phyloP scores from a whole-genome alignment of 1,284 basidiomycete genomes.

The Porogramme epimiltina region DNA sequence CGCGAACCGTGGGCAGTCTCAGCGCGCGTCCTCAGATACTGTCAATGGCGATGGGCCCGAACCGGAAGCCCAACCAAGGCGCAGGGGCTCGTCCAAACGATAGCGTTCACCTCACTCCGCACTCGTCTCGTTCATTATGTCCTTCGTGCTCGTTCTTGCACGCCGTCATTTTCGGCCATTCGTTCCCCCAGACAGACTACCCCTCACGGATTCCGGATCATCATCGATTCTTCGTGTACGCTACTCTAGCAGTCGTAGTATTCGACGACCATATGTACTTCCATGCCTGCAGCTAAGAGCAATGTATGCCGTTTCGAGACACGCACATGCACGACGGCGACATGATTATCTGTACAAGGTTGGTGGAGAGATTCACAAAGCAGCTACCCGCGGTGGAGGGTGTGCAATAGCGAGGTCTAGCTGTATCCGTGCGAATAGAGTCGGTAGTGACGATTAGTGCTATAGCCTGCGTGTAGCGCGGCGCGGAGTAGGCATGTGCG shows the following conservation, averaged over 20 bases:
- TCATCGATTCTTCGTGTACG: constrained; percentile 1
- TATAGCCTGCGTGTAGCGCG: neutral
- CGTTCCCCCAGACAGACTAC: too few species aligned
- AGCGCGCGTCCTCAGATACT: constrained; percentile 19
- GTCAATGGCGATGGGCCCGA: constrained; percentile 19
- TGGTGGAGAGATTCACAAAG: neutral
- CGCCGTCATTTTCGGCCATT: too few species aligned
- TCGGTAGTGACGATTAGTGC: neutral
- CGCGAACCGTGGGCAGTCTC: constrained; percentile 8
- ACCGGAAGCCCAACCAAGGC: constrained; percentile 5
- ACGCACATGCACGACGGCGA: neutral
- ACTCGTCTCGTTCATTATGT: neutral
- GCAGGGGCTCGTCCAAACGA: constrained; percentile 15
- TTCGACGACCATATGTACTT: constrained; percentile 5
- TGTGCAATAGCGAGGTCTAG: constrained; percentile 5
- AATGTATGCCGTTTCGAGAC: neutral
- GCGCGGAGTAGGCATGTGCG: too few species aligned
- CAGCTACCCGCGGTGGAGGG: neutral
- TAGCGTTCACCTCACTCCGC: neutral
- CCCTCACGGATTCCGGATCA: neutral
- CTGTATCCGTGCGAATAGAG: neutral
- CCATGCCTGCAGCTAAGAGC: neutral
- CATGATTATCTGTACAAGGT: neutral
- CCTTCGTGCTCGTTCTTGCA: too few species aligned
- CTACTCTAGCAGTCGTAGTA: neutral